A percentile compares a stretch with the other conserved stretches of the same genome.
These are phyloP conservation scores for Baorangia bicolor DNA, from an alignment of 768 basidiomycete genomes.

Conservation along the genomic window DNA sequence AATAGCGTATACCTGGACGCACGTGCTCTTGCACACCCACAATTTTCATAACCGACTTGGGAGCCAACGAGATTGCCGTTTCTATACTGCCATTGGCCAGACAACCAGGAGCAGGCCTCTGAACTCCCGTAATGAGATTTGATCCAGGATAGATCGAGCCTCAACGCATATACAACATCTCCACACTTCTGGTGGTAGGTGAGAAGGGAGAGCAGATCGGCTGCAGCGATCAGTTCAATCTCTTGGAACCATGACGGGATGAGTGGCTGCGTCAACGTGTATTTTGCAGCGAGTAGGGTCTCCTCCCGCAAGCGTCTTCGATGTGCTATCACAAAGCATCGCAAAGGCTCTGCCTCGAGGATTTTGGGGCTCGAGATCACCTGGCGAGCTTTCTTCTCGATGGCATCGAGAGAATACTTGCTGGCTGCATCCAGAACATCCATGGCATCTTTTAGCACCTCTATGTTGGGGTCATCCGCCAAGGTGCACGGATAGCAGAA, in stretches of 20 bases:
- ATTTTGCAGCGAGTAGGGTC: neutral
- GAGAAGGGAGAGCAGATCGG: constrained; percentile 23
- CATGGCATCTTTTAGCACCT: neutral
- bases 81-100: neutral
- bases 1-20: neutral
- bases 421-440: neutral
- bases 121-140: neutral
- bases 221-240: constrained; percentile 25
- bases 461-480: constrained; percentile 14
- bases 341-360: neutral
- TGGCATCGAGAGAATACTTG: neutral
- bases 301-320: neutral
- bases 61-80: too few relatives aligned
- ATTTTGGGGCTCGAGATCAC: neutral
- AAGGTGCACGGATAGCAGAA: constrained; percentile 25
- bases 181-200: constrained; percentile 20
- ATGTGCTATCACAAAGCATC: neutral
- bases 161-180: constrained; percentile 6
- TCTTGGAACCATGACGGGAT: constrained; percentile 23
- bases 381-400: neutral
- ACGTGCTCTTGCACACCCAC: neutral
- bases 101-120: constrained; percentile 10
- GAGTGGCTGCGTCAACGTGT: constrained; percentile 26
- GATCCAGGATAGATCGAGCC: constrained; percentile 11
- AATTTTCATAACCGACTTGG: too few relatives aligned